A percentile compares a stretch with the other conserved stretches of the same genome.
Conservation (phyloP, 306 rosid species). For the Lathyrus oleraceus region DNA sequence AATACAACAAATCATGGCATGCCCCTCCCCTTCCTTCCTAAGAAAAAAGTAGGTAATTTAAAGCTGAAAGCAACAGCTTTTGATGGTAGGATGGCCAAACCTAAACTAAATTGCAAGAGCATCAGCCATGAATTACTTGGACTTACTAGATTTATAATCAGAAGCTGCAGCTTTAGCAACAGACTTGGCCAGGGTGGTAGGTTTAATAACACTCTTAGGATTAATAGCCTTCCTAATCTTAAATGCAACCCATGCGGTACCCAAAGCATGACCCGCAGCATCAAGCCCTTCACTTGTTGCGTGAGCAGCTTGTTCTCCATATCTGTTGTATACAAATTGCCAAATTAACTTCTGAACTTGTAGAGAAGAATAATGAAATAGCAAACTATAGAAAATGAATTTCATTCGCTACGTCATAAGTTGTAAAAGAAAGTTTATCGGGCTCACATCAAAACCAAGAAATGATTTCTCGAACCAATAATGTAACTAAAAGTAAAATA, state of each 20-base stretch:
- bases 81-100: constrained; percentile 11
- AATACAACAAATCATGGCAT: background rate
- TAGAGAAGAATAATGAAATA: constrained; percentile 22
- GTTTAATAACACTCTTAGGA: constrained; percentile 73
- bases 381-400: background rate
- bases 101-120: constrained; percentile 25
- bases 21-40: background rate
- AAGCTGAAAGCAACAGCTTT: constrained; percentile 4
- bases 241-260: constrained; percentile 83
- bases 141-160: constrained; percentile 52
- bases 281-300: constrained; percentile 77
- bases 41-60: constrained; percentile 6
- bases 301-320: constrained; percentile 85
- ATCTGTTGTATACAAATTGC: constrained; percentile 55
- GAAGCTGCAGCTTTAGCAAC: constrained; percentile 74
- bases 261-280: constrained; percentile 92
- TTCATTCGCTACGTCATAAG: background rate
- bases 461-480: background rate
- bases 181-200: constrained; percentile 68
- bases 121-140: constrained; percentile 47
- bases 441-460: background rate
- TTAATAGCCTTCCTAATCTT: constrained; percentile 81
- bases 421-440: constrained; percentile 5
- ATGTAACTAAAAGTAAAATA: too few species aligned
- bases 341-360: constrained; percentile 22